Conservation (phyloP, 2,329 filamentous ascomycete species). For the Ophiosphaerella narmari region DNA sequence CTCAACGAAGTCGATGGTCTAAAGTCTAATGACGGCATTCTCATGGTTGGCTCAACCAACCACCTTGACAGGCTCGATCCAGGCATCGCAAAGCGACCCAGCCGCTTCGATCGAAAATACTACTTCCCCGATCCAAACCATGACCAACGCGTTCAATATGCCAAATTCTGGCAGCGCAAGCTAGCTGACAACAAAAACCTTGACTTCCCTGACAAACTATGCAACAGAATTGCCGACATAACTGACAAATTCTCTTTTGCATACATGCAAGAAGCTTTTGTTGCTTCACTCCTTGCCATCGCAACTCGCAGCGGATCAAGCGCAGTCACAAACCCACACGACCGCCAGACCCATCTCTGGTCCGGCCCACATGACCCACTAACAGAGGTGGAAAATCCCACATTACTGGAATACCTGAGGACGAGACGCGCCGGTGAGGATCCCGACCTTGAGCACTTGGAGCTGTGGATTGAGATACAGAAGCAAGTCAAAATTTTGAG, state of each 20-base stretch:
- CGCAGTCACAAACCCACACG: constrained; percentile 8
- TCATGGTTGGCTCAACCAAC: constrained; percentile 71
- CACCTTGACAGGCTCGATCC: constrained; percentile 68
- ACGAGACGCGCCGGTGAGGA: constrained; percentile 15
- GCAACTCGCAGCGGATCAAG: constrained; percentile 25
- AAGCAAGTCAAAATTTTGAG: constrained; percentile 49
- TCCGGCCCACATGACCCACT: constrained; percentile 36
- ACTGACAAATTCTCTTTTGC: constrained; percentile 53
- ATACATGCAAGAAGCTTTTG: constrained; percentile 53
- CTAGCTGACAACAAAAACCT: constrained; percentile 43
- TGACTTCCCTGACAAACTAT: constrained; percentile 50
- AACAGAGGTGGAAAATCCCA: constrained; percentile 7
- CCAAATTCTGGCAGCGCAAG: constrained; percentile 52
- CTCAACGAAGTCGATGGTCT: constrained; percentile 75
- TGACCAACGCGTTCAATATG: constrained; percentile 49
- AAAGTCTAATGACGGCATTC: constrained; percentile 70
- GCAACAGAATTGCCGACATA: constrained; percentile 47
- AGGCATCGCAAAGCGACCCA: constrained; percentile 58
- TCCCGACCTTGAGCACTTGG: constrained; percentile 42
- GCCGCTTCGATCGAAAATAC: constrained; percentile 55
- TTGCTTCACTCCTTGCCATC: constrained; percentile 47
- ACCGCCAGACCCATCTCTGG: constrained; percentile 15
- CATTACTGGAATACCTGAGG: neutral
- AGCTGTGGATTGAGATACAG: constrained; percentile 50
- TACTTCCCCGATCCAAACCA: constrained; percentile 49